phyloP scores from a whole-genome alignment of 2,329 filamentous ascomycete genomes.

The Hypoxylon sp. region DNA sequence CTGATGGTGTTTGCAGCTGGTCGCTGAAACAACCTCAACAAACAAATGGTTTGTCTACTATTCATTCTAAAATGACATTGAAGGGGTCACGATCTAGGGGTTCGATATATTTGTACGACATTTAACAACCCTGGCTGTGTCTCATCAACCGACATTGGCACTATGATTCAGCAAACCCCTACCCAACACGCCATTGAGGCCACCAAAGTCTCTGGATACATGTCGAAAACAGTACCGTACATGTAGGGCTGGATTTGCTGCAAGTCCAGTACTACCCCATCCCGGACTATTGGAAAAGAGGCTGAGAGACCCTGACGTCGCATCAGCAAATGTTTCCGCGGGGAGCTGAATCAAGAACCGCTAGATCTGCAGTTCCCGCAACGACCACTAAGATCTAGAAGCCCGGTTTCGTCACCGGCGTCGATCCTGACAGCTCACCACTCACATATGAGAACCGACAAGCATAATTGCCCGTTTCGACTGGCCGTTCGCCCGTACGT shows the following conservation, averaged over 20 bases:
- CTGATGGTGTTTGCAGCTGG: slow-evolving; percentile 40
- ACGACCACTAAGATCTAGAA: slow-evolving; percentile 28
- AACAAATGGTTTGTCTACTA: slow-evolving; percentile 37
- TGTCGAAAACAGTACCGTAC: slow-evolving; percentile 8
- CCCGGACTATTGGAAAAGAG: slow-evolving; percentile 50
- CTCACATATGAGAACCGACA: slow-evolving; percentile 23
- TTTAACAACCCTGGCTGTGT: slow-evolving; percentile 28
- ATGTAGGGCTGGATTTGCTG: slow-evolving; percentile 42
- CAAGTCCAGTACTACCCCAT: slow-evolving; percentile 43
- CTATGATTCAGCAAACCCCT: slow-evolving; percentile 31
- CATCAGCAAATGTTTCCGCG: slow-evolving; percentile 33
- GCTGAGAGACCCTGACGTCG: slow-evolving; percentile 45
- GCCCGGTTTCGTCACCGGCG: slow-evolving; percentile 20
- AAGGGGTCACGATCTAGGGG: slow-evolving; percentile 28
- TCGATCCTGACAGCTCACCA: slow-evolving; percentile 33
- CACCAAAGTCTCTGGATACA: slow-evolving; percentile 15
- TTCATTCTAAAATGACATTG: slow-evolving; percentile 40
- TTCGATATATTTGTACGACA: slow-evolving; percentile 44
- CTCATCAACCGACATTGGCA: slow-evolving; percentile 42
- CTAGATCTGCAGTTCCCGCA: slow-evolving; percentile 20
- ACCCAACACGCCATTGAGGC: slow-evolving; percentile 34
- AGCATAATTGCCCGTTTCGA: not conserved
- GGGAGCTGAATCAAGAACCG: slow-evolving; percentile 29
- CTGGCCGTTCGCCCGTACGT: slow-evolving; percentile 3
- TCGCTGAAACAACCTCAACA: slow-evolving; percentile 42